These are phyloP conservation scores for Kazachstania kunashirensis DNA, from an alignment of 805 yeast species.

Conservation along the genomic window DNA sequence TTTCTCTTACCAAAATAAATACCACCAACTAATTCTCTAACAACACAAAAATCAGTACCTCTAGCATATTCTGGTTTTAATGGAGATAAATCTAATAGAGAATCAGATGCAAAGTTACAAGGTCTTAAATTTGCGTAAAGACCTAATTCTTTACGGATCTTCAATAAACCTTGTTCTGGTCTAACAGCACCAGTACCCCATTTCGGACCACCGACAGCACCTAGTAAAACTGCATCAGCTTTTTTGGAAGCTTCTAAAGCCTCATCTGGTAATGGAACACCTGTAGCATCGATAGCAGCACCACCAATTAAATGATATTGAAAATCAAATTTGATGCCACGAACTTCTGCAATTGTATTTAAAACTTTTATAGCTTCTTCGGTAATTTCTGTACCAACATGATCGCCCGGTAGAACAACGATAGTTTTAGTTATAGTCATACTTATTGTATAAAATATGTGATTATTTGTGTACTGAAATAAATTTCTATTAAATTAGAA, in stretches of 20 bases:
- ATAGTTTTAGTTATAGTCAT: conserved; percentile 44
- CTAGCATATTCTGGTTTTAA: conserved; percentile 72
- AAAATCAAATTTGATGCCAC: conserved; percentile 57
- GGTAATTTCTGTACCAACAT: conserved; percentile 86
- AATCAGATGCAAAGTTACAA: conserved; percentile 82
- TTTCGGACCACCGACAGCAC: conserved; percentile 99
- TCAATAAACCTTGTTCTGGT: conserved; percentile 93
- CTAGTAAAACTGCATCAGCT: conserved; percentile 91
- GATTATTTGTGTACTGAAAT: neutral
- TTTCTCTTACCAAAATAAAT: conserved; percentile 93
- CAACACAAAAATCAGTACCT: conserved; percentile 89
- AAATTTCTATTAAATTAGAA: too few relatives aligned
- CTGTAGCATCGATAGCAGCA: conserved; percentile 96
- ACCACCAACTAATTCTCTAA: conserved; percentile 96
- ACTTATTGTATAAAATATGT: neutral
- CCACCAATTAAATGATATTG: conserved; percentile 89
- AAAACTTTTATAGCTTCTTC: conserved; percentile 89
- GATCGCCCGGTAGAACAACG: conserved; percentile 92
- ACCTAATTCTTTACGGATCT: conserved; percentile 89
- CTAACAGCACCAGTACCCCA: conserved; percentile 97
- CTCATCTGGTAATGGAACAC: conserved; percentile 80
- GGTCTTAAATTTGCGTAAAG: conserved; percentile 96
- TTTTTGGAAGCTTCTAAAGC: conserved; percentile 73
- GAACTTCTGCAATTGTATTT: conserved; percentile 57
- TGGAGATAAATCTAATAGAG: conserved; percentile 78